Evolutionary conservation across 176 grass and related monocot species (phyloP).

Genomic region (Avena insularis): DNA sequence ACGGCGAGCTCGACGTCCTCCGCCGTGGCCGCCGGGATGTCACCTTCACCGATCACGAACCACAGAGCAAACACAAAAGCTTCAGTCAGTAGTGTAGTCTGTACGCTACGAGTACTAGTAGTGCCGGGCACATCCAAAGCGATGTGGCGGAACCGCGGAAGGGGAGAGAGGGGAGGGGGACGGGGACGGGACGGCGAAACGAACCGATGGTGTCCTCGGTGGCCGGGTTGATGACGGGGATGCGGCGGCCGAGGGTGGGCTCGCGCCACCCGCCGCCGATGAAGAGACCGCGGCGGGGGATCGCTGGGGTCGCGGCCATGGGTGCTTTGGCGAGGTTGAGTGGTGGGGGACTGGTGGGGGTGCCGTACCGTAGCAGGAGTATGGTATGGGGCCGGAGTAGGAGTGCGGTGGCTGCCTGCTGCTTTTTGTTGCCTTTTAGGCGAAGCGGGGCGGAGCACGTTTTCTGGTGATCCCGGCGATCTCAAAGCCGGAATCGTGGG

Average conservation of each 20-base stretch:
- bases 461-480: constrained; percentile 25
- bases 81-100: background rate
- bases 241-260: constrained; percentile 61
- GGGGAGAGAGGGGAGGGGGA: background rate
- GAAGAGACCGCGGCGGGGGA: constrained; percentile 80
- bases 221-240: constrained; percentile 86
- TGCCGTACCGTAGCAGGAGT: background rate
- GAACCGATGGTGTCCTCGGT: constrained; percentile 79
- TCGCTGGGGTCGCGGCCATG: constrained; percentile 43
- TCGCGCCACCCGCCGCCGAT: constrained; percentile 88
- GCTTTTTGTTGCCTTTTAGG: background rate
- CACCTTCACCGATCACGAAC: constrained; percentile 50
- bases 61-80: background rate
- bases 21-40: constrained; percentile 83
- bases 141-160: background rate
- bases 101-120: background rate
- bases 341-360: constrained; percentile 2
- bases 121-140: background rate
- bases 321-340: background rate
- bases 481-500: constrained; percentile 5
- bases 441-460: background rate
- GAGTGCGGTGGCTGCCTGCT: background rate
- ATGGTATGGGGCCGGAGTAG: background rate
- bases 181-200: background rate
- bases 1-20: constrained; percentile 97